These are phyloP conservation scores for Naganishia vishniacii DNA, from an alignment of 768 basidiomycete species.

Conservation along the genomic window DNA sequence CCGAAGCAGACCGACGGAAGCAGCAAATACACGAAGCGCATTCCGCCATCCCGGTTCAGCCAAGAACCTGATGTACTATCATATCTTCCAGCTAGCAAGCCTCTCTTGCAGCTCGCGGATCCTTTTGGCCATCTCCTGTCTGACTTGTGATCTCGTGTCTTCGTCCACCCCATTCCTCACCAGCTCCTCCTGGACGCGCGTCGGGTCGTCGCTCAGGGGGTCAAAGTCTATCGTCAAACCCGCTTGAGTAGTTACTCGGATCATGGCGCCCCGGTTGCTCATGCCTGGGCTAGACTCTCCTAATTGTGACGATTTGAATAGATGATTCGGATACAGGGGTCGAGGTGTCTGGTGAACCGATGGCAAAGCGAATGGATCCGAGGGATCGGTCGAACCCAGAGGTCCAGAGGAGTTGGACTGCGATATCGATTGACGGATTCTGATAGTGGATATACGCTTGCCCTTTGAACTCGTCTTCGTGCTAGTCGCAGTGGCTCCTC, in stretches of 20 bases:
- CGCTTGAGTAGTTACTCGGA: constrained; percentile 73
- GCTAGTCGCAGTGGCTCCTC: neutral
- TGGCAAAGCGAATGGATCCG: constrained; percentile 14
- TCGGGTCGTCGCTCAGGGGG: constrained; percentile 67
- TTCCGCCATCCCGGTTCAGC: no score
- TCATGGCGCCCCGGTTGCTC: constrained; percentile 53
- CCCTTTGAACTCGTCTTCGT: constrained; percentile 23
- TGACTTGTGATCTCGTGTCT: constrained; percentile 48
- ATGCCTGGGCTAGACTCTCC: constrained; percentile 14
- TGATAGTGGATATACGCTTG: constrained; percentile 41
- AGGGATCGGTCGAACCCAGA: neutral
- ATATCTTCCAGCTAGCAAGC: constrained; percentile 26
- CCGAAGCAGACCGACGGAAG: no score
- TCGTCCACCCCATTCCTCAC: constrained; percentile 31
- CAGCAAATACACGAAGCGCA: neutral
- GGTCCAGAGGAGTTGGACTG: constrained; percentile 5
- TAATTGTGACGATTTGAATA: neutral
- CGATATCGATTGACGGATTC: constrained; percentile 38
- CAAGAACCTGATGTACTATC: neutral
- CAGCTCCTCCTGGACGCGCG: constrained; percentile 57
- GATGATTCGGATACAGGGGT: constrained; percentile 11
- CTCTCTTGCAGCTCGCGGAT: constrained; percentile 26
- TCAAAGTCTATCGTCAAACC: constrained; percentile 81
- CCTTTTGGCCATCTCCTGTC: constrained; percentile 48
- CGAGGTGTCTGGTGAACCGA: neutral